A percentile compares a stretch with the other conserved stretches of the same genome.
These are phyloP conservation scores for Russula olivacea DNA, from an alignment of 768 basidiomycete species.

Conservation along the genomic window DNA sequence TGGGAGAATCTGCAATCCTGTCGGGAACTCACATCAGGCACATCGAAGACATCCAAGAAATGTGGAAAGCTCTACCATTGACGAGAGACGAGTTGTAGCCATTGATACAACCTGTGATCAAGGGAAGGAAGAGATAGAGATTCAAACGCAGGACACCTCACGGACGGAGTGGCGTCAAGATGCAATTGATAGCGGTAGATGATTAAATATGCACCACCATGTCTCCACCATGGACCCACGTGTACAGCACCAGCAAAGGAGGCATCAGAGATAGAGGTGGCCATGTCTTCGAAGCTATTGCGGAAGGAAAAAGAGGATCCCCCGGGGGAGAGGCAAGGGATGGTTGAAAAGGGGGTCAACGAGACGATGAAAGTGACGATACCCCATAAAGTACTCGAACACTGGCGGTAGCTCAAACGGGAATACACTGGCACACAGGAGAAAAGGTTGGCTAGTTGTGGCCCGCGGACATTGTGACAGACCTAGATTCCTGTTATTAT, in stretches of 20 bases:
- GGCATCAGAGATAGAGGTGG: constrained; percentile 42
- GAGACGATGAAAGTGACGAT: neutral
- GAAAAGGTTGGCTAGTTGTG: neutral
- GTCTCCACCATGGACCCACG: constrained; percentile 54
- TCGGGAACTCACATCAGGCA: neutral
- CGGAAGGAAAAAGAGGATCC: neutral
- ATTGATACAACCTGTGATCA: constrained; percentile 61
- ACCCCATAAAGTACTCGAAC: neutral
- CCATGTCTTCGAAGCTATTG: constrained; percentile 18
- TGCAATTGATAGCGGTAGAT: neutral
- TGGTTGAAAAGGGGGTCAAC: neutral
- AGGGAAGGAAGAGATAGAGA: constrained; percentile 51
- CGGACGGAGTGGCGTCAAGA: neutral
- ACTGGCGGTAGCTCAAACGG: too few relatives aligned
- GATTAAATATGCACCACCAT: constrained; percentile 41
- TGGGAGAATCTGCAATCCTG: constrained; percentile 63
- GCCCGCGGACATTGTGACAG: constrained; percentile 5
- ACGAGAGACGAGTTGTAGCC: constrained; percentile 66
- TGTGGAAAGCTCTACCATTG: constrained; percentile 36
- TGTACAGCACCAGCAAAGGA: constrained; percentile 57
- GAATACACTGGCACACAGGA: neutral
- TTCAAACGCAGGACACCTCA: constrained; percentile 55
- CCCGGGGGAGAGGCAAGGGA: neutral
- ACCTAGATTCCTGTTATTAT: too few relatives aligned
- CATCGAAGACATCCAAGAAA: neutral